phyloP scores from a whole-genome alignment of 106 monocot genomes.

The Amphibolis antarctica region DNA sequence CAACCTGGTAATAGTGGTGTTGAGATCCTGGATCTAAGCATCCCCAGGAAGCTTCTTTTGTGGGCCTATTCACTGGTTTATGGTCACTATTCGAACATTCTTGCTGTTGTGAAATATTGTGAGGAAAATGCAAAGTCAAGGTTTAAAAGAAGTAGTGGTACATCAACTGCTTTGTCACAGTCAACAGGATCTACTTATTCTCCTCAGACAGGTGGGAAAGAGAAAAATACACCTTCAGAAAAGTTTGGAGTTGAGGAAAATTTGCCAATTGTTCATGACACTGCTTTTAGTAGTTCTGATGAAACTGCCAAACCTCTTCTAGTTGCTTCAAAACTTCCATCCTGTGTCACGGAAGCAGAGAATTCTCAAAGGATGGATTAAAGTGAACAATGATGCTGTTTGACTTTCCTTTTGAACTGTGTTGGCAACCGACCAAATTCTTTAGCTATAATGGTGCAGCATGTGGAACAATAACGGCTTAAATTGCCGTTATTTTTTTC shows the following conservation, averaged over 20 bases:
- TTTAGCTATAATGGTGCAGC: not conserved
- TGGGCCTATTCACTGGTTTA: constrained; percentile 84
- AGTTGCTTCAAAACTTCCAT: not conserved
- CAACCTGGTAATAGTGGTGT: constrained; percentile 25
- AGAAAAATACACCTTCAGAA: constrained; percentile 26
- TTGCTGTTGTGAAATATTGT: constrained; percentile 69
- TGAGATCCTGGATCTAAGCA: constrained; percentile 61
- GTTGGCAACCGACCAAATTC: not conserved
- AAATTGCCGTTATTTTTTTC: too few species aligned
- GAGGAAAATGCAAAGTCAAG: constrained; percentile 78
- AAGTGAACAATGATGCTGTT: not conserved
- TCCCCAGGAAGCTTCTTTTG: constrained; percentile 94
- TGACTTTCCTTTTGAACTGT: not conserved
- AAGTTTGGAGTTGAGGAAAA: constrained; percentile 25
- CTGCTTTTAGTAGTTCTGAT: not conserved
- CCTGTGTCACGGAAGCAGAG: not conserved
- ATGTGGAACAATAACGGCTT: too few species aligned
- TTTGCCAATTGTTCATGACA: constrained; percentile 2
- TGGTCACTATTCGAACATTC: constrained; percentile 79
- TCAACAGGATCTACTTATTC: constrained; percentile 1
- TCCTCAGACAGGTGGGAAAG: constrained; percentile 24
- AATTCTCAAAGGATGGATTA: not conserved
- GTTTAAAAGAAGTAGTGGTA: constrained; percentile 27
- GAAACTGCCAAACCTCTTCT: not conserved
- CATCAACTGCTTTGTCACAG: constrained; percentile 13